Conservation (phyloP, 805 yeast genomes). For the Wickerhamiella cacticola region DNA sequence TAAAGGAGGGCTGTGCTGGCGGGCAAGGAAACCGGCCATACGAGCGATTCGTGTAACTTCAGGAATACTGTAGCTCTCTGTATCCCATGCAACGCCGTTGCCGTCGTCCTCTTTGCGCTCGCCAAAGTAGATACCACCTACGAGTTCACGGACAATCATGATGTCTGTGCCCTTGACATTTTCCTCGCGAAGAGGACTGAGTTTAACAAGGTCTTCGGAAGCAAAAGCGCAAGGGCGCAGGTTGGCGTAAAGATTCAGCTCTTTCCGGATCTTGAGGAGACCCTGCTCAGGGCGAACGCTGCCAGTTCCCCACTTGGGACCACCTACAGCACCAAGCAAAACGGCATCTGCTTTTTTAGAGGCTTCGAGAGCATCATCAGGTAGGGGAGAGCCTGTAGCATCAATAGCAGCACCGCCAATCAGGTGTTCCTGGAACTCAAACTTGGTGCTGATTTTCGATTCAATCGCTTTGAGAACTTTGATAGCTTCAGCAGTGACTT, state of each 20-base stretch:
- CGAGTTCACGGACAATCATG: conserved; percentile 88
- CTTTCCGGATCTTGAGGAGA: conserved; percentile 84
- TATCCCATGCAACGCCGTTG: conserved; percentile 78
- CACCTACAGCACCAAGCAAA: conserved; percentile 96
- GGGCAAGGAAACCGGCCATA: conserved; percentile 95
- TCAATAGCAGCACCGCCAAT: conserved; percentile 99
- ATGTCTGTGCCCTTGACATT: conserved; percentile 85
- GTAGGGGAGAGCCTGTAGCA: conserved; percentile 85
- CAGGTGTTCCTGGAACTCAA: conserved; percentile 69
- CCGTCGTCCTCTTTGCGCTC: conserved; percentile 88
- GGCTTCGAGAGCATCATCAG: conserved; percentile 72
- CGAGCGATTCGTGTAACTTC: conserved; percentile 93
- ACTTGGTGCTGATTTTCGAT: conserved; percentile 44
- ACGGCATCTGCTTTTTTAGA: conserved; percentile 87
- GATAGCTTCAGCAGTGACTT: conserved; percentile 78
- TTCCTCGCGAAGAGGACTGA: conserved; percentile 80
- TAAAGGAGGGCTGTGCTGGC: conserved; percentile 84
- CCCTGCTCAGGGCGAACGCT: conserved; percentile 96
- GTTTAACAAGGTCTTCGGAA: conserved; percentile 65
- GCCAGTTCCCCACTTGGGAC: conserved; percentile 99
- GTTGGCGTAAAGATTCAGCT: conserved; percentile 86
- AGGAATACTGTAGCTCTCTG: conserved; percentile 80
- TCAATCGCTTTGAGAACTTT: conserved; percentile 75
- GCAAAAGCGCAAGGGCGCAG: conserved; percentile 94
- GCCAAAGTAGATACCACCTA: conserved; percentile 97